Evolutionary conservation across 1,139 yeast species (phyloP), one percentile per base, ranked within the genome.

Genomic region (Geotrichum bryndzae): DNA sequence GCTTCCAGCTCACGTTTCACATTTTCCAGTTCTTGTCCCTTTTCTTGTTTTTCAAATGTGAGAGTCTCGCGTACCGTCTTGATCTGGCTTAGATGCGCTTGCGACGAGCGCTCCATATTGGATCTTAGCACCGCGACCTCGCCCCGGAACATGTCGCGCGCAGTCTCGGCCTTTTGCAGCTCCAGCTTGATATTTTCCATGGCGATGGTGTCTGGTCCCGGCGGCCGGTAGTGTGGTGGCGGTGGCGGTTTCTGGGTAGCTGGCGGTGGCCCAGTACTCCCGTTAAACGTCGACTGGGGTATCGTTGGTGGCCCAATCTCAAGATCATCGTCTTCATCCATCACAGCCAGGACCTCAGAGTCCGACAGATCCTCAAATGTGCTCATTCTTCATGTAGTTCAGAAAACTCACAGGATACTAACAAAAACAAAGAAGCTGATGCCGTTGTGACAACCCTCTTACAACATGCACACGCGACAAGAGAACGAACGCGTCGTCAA

Each of bases 41-140:
- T 75, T 38, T 76, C 76, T 56, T 86, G 66, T 29, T 78, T 77
- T 23, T 71, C 72, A n/a, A 80, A 72, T 66, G 82, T 85, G 2
- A 76, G 74, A 3, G 74, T 77, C n/a, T 54, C 55, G 2, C 54
- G 38, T 5, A 54, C 61, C n/a, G 56, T 48, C 25, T 56, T 46
- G 41, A 58, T 35, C 22, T 58, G 61, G 5, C 38, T 51, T 13
- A 35, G 10, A 61, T 81, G 81, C 53, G 74, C 79, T 38, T 73
- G 72, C 58, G 82, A 83, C 11, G 82, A 69, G 58, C 80, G 80
- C 23, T 80, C 75, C 56, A 89, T 74, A 68, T 87, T 89, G 23
- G 87, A 84, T 62, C 92, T 77, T 29, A 90, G 77, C 50, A 90
- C 85, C 11, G 95, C 85, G 38, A 88, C 84, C 69, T 90, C 96